Evolutionary conservation across 305 asterid species (phyloP).

Genomic region (Fraxinus floribunda): DNA sequence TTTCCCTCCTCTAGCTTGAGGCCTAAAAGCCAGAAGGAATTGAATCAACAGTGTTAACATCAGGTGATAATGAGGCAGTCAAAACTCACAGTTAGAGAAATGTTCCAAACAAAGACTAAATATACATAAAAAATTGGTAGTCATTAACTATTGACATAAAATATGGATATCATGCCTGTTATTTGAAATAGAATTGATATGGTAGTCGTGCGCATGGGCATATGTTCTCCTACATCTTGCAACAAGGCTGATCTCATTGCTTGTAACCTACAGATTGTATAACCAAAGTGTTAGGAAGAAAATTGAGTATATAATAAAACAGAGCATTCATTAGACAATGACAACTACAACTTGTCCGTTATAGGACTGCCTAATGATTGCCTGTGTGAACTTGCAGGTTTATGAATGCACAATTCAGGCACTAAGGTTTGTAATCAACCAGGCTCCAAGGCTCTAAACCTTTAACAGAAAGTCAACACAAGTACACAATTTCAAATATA

Average conservation of each 20-base stretch:
- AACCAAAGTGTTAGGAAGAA: conserved; percentile 22
- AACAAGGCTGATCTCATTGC: conserved; percentile 82
- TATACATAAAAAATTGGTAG: conserved; percentile 6
- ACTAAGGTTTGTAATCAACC: not conserved
- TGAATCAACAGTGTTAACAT: conserved; percentile 6
- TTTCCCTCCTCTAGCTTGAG: conserved; percentile 18
- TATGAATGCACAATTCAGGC: conserved; percentile 10
- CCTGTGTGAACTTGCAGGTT: not conserved
- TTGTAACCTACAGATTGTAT: conserved; percentile 59
- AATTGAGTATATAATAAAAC: conserved; percentile 6
- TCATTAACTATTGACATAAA: conserved; percentile 16
- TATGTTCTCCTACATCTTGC: conserved; percentile 97
- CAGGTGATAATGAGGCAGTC: not conserved
- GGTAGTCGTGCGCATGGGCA: conserved; percentile 99
- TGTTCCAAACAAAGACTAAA: not conserved
- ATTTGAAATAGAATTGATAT: conserved; percentile 92
- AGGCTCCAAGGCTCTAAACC: conserved; percentile 16
- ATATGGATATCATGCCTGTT: conserved; percentile 65
- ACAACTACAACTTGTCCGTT: not conserved
- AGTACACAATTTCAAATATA: not conserved
- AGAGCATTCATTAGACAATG: conserved; percentile 22
- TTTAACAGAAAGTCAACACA: not conserved
- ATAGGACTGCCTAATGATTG: conserved; percentile 6
- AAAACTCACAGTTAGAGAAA: conserved; percentile 2
- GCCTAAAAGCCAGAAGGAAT: conserved; percentile 18